Evolutionary conservation across 352 stramenopile genomes (phyloP), one percentile per base, ranked within the genome.

Genomic region (Pythium rishiriense): DNA sequence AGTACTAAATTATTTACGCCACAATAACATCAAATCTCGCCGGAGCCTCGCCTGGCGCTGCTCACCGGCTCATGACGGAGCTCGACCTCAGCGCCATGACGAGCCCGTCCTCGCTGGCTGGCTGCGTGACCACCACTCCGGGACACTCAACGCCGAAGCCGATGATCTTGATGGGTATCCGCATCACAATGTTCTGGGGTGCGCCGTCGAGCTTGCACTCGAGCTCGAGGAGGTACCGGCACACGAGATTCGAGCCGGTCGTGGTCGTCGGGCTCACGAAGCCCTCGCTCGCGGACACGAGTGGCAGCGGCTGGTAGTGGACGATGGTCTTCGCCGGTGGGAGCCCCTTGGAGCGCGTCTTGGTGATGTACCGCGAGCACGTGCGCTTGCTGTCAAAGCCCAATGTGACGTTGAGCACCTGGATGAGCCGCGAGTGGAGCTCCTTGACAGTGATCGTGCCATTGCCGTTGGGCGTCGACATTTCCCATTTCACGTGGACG

Each of bases 401-500:
- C 1, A 79, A 33, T 10, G 64, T 64, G 22, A 88, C 60, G 12
- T 59, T 79, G 19, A 88, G 66, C 22, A 81, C 74, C 58, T 87
- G 80, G 28, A 76, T 79, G 21, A 91, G 50, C 14, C 68, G 61
- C 43, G 78, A 81, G 31, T 70, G 72, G 69, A 91, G 46, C 14
- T 68, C 61, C 29, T 68, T 88, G 53, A 66, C 59, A 2, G 67
- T 66, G 60, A 91, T 79, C 54, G 46, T 80, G 68, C 31, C 74
- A 63, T 7, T 62, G 64, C 37, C 80, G 78, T 22, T 57, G 19
- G 66, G 83, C 78, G 43, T 72, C 62, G 64, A 86, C 43, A 68
- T 79, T 56, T 81, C 71, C 66, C 77, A 87, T 19, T 83, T 75
- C 49, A 90, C 81, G 22, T 81, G 61, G 48, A 81, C 73, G 5